Evolutionary conservation across 805 yeast species (phyloP).

Genomic region (Candida namnaoensis): DNA sequence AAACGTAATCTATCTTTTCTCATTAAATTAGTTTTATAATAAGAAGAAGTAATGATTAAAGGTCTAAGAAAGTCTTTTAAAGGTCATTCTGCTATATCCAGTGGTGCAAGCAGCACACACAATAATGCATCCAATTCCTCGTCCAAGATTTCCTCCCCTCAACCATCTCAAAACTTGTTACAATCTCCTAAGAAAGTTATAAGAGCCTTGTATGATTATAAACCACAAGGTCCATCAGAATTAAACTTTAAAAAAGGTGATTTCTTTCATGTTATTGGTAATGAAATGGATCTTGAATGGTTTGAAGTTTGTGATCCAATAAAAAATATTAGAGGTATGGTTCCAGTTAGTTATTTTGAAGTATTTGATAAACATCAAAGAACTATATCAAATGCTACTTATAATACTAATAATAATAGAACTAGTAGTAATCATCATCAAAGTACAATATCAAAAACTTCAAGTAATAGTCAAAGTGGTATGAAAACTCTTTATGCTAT

Average conservation of each 20-base stretch:
- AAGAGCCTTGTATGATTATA: conserved; percentile 70
- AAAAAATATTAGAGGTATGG: conserved; percentile 71
- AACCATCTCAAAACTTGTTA: conserved; percentile 10
- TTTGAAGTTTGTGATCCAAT: conserved; percentile 86
- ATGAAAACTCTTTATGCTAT: conserved; percentile 65
- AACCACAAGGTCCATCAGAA: conserved; percentile 76
- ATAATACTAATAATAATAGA: not conserved
- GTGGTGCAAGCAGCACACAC: not conserved
- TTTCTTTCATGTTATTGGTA: conserved; percentile 72
- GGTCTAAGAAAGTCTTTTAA: conserved; percentile 15
- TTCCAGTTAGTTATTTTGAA: conserved; percentile 80
- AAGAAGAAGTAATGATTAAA: not conserved
- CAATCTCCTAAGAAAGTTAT: conserved; percentile 76
- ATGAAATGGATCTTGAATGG: conserved; percentile 57
- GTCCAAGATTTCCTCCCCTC: conserved; percentile 12
- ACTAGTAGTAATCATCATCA: conserved; percentile 12
- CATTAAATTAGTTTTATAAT: too few species aligned
- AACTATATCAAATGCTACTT: not conserved
- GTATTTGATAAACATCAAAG: conserved; percentile 52
- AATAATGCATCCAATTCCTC: conserved; percentile 12
- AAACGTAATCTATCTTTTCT: too few species aligned
- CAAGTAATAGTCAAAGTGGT: conserved; percentile 2
- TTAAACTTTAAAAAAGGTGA: conserved; percentile 75
- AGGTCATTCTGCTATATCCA: conserved; percentile 2
- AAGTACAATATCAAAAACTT: not conserved